These are phyloP conservation scores for Hyphodiscus hymeniophilus DNA, from an alignment of 495 filamentous ascomycete genomes.

Conservation along the genomic window DNA sequence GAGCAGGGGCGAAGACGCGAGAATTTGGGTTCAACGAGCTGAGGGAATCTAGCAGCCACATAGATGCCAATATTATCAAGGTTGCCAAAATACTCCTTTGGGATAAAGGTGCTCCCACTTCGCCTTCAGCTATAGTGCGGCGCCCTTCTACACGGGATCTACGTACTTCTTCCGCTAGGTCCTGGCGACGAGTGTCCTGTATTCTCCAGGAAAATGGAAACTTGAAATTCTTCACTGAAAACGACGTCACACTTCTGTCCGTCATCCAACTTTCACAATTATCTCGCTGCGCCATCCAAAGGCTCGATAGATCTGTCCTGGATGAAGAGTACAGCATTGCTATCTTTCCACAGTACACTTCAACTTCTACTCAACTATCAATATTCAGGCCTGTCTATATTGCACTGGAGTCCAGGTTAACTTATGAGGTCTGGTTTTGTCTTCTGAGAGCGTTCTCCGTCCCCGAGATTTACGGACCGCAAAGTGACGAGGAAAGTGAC, in stretches of 20 bases:
- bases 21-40: constrained; percentile 31
- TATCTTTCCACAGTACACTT: constrained; percentile 75
- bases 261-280: constrained; percentile 85
- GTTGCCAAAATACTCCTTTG: constrained; percentile 90
- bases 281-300: constrained; percentile 80
- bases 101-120: constrained; percentile 57
- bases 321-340: constrained; percentile 93
- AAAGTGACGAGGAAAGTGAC: constrained; percentile 30
- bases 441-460: constrained; percentile 87
- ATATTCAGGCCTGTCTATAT: constrained; percentile 73
- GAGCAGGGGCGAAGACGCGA: constrained; percentile 4
- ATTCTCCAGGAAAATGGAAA: constrained; percentile 92
- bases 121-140: constrained; percentile 42
- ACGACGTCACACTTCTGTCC: constrained; percentile 68
- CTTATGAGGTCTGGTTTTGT: constrained; percentile 97
- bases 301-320: constrained; percentile 82
- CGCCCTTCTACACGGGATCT: constrained; percentile 17
- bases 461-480: constrained; percentile 75
- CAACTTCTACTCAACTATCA: constrained; percentile 52
- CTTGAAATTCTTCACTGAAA: constrained; percentile 81
- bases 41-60: constrained; percentile 21
- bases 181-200: constrained; percentile 84
- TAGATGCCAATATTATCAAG: constrained; percentile 88
- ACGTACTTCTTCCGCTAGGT: constrained; percentile 39
- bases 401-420: constrained; percentile 73